A percentile compares a stretch with the other conserved stretches of the same genome.
These are phyloP conservation scores for Parathielavia appendiculata DNA, from an alignment of 495 filamentous ascomycete genomes.

Conservation along the genomic window DNA sequence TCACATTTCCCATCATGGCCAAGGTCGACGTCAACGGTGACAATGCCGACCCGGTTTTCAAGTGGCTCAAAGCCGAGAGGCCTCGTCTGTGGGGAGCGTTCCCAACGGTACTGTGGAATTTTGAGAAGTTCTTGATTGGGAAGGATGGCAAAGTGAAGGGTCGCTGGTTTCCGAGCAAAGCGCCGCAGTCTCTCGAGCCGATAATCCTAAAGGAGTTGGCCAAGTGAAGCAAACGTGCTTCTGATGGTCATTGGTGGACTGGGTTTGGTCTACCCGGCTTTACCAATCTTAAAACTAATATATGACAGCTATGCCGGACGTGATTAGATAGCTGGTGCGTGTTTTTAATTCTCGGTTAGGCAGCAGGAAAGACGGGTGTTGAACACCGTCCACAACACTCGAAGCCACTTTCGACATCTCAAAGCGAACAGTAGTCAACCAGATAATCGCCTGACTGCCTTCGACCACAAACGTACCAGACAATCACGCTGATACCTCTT, in stretches of 20 bases:
- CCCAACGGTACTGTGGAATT: slow-evolving; percentile 90
- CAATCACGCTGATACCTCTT: no score
- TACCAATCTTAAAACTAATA: no score
- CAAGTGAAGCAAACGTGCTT: slow-evolving; percentile 9
- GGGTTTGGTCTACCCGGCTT: background rate
- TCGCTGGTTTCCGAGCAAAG: slow-evolving; percentile 78
- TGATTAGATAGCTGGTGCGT: no score
- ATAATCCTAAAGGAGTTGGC: slow-evolving; percentile 68
- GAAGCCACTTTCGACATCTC: no score
- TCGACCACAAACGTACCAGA: no score
- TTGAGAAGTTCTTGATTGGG: slow-evolving; percentile 94
- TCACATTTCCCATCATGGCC: slow-evolving; percentile 83
- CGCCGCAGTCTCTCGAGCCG: slow-evolving; percentile 72
- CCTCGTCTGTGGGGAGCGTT: slow-evolving; percentile 66
- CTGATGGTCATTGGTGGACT: background rate
- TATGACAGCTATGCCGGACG: no score
- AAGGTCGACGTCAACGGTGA: slow-evolving; percentile 93
- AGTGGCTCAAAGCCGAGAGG: slow-evolving; percentile 83
- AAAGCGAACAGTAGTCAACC: no score
- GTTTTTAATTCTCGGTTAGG: no score
- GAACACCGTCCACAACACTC: no score
- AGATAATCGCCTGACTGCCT: no score
- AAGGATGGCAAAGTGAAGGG: slow-evolving; percentile 75
- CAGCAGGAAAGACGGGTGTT: no score
- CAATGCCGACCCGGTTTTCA: slow-evolving; percentile 70